Percentiles rank a stretch among this genome's conserved stretches.
These are phyloP conservation scores for Aspergillus campestris DNA, from an alignment of 495 filamentous ascomycete genomes.

Conservation along the genomic window DNA sequence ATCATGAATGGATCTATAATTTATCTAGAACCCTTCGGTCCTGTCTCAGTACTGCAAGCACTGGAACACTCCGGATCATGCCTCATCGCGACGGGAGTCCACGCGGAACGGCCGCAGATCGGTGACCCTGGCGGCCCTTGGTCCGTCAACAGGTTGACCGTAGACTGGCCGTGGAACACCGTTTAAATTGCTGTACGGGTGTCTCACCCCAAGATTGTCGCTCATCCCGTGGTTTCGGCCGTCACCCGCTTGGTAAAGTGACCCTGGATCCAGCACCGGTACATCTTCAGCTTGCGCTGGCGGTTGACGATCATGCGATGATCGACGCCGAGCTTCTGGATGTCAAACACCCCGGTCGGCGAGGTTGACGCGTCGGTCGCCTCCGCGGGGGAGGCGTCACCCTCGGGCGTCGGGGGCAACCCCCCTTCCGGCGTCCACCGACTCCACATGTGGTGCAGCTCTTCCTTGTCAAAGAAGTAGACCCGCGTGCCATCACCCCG, in stretches of 20 bases:
- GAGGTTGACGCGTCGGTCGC: slow-evolving; percentile 6
- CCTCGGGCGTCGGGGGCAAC: slow-evolving; percentile 14
- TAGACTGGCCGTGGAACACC: no score
- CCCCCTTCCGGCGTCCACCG: slow-evolving; percentile 36
- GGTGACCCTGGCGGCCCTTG: no score
- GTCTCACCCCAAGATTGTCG: no score
- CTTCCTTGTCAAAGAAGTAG: slow-evolving; percentile 88
- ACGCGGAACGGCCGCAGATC: no score
- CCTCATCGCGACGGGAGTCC: no score
- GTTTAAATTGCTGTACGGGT: no score
- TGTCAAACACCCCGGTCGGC: slow-evolving; percentile 46
- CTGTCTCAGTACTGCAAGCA: no score
- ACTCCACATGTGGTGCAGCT: slow-evolving; percentile 75
- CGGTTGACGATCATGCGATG: slow-evolving; percentile 87
- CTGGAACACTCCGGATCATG: no score
- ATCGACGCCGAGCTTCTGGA: slow-evolving; percentile 72
- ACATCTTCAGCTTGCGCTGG: slow-evolving; percentile 88
- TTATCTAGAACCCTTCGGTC: no score
- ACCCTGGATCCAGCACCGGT: slow-evolving; percentile 93
- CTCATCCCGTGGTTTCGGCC: no score
- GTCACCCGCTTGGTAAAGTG: slow-evolving; percentile 62
- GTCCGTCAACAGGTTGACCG: no score
- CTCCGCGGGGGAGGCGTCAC: slow-evolving; percentile 4
- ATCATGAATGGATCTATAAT: no score
- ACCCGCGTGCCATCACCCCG: slow-evolving; percentile 92